Evolutionary conservation across 1,284 basidiomycete species (phyloP).

Genomic region (Albatrellus sp.): DNA sequence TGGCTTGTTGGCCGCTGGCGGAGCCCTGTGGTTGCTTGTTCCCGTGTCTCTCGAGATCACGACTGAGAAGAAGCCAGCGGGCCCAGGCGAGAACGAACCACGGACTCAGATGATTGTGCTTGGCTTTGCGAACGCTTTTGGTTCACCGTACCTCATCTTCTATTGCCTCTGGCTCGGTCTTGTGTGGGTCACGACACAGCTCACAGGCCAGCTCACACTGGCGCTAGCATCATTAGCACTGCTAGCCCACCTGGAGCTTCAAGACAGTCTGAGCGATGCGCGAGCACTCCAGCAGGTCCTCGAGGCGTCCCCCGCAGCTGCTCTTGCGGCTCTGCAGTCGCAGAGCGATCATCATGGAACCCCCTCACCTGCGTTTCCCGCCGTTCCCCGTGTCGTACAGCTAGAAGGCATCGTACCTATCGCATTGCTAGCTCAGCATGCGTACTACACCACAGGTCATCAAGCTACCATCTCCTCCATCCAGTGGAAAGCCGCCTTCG

Average conservation of each 20-base stretch:
- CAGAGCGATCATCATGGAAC: background rate
- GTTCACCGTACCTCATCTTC: conserved; percentile 79
- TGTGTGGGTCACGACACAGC: conserved; percentile 60
- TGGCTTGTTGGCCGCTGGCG: conserved; percentile 37
- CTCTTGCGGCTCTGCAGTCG: conserved; percentile 21
- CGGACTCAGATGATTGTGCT: conserved; percentile 54
- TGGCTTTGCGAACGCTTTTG: conserved; percentile 86
- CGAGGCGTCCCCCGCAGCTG: conserved; percentile 28
- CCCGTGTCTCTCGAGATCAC: conserved; percentile 64
- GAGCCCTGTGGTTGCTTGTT: conserved; percentile 54
- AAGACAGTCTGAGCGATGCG: conserved; percentile 72
- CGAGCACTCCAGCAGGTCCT: conserved; percentile 41
- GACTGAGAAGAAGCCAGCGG: conserved; percentile 12
- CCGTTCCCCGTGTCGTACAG: conserved; percentile 29
- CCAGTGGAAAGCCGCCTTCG: conserved; percentile 93
- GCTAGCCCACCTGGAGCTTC: conserved; percentile 62
- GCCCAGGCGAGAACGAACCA: conserved; percentile 15
- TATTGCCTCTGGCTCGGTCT: conserved; percentile 55
- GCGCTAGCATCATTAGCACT: conserved; percentile 51
- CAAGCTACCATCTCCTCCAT: conserved; percentile 83
- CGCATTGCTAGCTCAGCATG: conserved; percentile 61
- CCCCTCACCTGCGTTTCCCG: conserved; percentile 12
- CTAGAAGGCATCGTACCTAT: conserved; percentile 53
- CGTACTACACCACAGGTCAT: conserved; percentile 87
- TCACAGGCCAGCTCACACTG: conserved; percentile 75